These are phyloP conservation scores for Prunus campanulata DNA, from an alignment of 306 rosid species.

Conservation along the genomic window DNA sequence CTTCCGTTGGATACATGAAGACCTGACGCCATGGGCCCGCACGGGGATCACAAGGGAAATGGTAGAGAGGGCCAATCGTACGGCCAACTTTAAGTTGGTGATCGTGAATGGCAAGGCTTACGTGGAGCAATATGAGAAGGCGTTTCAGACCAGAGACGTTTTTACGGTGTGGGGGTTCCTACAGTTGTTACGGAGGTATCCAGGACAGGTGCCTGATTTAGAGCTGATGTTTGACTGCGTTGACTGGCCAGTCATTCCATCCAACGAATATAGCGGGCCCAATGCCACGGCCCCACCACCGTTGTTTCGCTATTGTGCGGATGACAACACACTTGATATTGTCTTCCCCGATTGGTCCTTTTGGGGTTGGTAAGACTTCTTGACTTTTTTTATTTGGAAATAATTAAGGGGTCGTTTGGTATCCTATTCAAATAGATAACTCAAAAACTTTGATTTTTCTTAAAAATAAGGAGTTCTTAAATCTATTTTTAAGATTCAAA, in stretches of 20 bases:
- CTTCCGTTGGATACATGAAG: constrained; percentile 96
- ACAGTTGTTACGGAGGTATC: constrained; percentile 79
- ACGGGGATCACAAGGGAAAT: constrained; percentile 61
- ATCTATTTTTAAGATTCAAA: no score
- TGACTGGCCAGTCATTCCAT: constrained; percentile 63
- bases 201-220: constrained; percentile 71
- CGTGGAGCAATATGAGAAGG: constrained; percentile 51
- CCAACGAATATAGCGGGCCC: constrained; percentile 9
- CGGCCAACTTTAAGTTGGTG: constrained; percentile 63
- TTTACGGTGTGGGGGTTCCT: constrained; percentile 84
- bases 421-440: no score
- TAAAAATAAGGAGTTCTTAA: no score
- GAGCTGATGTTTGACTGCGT: constrained; percentile 90
- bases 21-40: constrained; percentile 79
- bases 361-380: constrained; percentile 75
- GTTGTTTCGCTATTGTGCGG: constrained; percentile 69
- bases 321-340: constrained; percentile 63
- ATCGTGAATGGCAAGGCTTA: constrained; percentile 72
- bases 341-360: constrained; percentile 99
- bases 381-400: no score
- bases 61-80: constrained; percentile 42
- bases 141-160: constrained; percentile 74
- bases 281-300: constrained; percentile 58
- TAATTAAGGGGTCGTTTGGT: no score
- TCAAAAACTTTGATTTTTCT: no score